Conservation (phyloP, 306 rosid species). For the Glycine latifolia region DNA sequence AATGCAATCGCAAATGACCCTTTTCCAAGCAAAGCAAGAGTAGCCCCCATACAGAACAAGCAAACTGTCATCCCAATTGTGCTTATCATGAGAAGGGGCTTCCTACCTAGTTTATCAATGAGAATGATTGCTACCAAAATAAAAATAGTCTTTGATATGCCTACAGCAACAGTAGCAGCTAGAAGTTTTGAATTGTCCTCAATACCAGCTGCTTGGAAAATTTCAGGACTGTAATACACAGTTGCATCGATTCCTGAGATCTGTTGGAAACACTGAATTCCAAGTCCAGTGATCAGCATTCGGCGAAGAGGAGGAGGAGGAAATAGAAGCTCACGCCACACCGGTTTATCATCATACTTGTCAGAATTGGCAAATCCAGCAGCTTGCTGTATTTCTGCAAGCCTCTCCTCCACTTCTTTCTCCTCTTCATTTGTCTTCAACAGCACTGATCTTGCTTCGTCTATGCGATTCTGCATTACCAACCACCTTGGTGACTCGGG, state of each 20-base stretch:
- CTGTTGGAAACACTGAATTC: conserved; percentile 96
- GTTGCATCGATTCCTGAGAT: conserved; percentile 95
- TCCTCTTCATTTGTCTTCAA: conserved; percentile 77
- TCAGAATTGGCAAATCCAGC: conserved; percentile 66
- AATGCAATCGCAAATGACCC: conserved; percentile 63
- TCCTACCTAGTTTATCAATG: conserved; percentile 82
- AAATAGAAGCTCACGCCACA: conserved; percentile 70
- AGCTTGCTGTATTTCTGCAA: conserved; percentile 79
- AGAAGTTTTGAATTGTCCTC: conserved; percentile 68
- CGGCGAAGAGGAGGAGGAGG: conserved; percentile 80
- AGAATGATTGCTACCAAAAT: conserved; percentile 79
- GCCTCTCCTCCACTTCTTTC: conserved; percentile 87
- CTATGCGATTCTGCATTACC: conserved; percentile 76
- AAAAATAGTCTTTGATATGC: conserved; percentile 79
- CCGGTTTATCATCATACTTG: conserved; percentile 65
- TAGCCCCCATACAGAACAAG: conserved; percentile 67
- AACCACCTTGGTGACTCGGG: conserved; percentile 98
- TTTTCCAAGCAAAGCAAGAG: conserved; percentile 61
- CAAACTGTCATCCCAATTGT: conserved; percentile 94
- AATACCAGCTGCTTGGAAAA: conserved; percentile 77
- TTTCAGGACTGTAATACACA: conserved; percentile 93
- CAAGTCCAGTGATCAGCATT: conserved; percentile 88
- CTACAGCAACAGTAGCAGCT: conserved; percentile 92
- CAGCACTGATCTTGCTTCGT: conserved; percentile 84
- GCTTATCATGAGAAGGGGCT: conserved; percentile 84